These are phyloP conservation scores for Chytridium lagenaria DNA, from an alignment of 371 early-diverging fungal species.

Conservation along the genomic window DNA sequence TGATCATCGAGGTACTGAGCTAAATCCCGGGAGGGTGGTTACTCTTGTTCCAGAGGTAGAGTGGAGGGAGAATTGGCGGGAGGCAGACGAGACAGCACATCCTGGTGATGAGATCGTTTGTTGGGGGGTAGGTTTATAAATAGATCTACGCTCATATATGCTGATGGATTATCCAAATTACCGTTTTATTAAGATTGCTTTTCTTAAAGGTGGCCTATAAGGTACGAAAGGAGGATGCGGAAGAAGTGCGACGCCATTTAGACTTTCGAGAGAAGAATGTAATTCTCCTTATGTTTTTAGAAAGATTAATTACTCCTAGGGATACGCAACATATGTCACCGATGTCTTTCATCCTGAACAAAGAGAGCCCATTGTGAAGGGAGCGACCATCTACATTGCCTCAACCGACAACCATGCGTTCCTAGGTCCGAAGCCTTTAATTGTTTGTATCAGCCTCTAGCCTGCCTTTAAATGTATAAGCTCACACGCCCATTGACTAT, in stretches of 20 bases:
- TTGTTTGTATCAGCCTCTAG: neutral
- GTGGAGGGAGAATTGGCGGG: constrained; percentile 44
- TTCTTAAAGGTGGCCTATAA: constrained; percentile 78
- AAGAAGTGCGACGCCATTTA: constrained; percentile 72
- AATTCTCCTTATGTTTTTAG: neutral
- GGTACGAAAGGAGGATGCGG: constrained; percentile 68
- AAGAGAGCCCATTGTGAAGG: constrained; percentile 25
- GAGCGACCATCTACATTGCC: constrained; percentile 85
- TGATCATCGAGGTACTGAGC: constrained; percentile 91
- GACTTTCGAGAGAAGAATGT: constrained; percentile 85
- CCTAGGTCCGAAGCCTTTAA: constrained; percentile 75
- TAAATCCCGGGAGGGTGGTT: constrained; percentile 86
- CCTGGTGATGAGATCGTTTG: constrained; percentile 8
- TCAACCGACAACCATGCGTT: constrained; percentile 81
- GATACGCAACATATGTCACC: constrained; percentile 37
- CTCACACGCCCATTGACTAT: neutral
- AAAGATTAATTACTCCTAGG: constrained; percentile 32
- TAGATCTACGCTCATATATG: too few species aligned
- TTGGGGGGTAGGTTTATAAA: constrained; percentile 26
- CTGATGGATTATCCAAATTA: too few species aligned
- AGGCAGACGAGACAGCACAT: constrained; percentile 20
- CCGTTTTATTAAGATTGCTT: too few species aligned
- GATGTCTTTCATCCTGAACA: neutral
- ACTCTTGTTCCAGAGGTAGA: constrained; percentile 80
- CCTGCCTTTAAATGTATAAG: neutral